Percentiles rank a stretch among this genome's conserved stretches.
Conservation (phyloP, 1,284 basidiomycete species). For the Erythrobasidium hasegawianum region DNA sequence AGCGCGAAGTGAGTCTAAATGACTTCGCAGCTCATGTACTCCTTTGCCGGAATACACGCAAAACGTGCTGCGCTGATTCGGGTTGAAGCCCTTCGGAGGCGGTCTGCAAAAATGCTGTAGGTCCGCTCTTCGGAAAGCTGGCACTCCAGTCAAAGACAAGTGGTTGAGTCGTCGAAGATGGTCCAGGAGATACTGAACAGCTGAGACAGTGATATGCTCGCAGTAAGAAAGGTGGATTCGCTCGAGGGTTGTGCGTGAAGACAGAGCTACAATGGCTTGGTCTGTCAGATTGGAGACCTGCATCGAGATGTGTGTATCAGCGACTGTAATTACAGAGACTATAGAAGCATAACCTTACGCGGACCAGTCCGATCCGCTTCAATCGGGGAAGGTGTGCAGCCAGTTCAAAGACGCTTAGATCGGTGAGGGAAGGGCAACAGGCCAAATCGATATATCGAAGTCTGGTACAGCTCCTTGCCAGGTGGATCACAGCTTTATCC, state of each 20-base stretch:
- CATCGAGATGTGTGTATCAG: background rate
- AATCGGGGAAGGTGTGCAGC: slow-evolving; percentile 78
- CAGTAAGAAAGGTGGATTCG: slow-evolving; percentile 97
- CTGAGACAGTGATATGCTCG: slow-evolving; percentile 87
- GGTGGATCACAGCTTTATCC: slow-evolving; percentile 75
- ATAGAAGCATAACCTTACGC: slow-evolving; percentile 56
- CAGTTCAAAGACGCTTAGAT: slow-evolving; percentile 89
- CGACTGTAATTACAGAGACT: background rate
- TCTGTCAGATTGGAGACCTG: slow-evolving; percentile 89
- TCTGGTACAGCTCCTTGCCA: slow-evolving; percentile 86
- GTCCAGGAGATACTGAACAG: slow-evolving; percentile 84
- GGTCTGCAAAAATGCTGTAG: slow-evolving; percentile 85
- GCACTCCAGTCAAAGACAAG: slow-evolving; percentile 92
- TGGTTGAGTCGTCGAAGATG: slow-evolving; percentile 85
- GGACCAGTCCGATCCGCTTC: slow-evolving; percentile 88
- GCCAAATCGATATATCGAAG: slow-evolving; percentile 95
- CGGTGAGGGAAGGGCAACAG: slow-evolving; percentile 74
- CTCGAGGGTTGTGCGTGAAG: slow-evolving; percentile 68
- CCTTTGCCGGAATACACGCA: slow-evolving; percentile 96
- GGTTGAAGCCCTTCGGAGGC: slow-evolving; percentile 91
- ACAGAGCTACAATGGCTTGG: slow-evolving; percentile 82
- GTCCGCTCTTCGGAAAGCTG: slow-evolving; percentile 78
- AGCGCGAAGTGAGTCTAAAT: slow-evolving; percentile 52
- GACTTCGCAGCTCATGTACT: slow-evolving; percentile 74
- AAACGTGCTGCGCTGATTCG: slow-evolving; percentile 84